Percentiles rank a stretch among this genome's conserved stretches.
phyloP scores from a whole-genome alignment of 2,329 filamentous ascomycete species.

The Pezicula rhizophila region DNA sequence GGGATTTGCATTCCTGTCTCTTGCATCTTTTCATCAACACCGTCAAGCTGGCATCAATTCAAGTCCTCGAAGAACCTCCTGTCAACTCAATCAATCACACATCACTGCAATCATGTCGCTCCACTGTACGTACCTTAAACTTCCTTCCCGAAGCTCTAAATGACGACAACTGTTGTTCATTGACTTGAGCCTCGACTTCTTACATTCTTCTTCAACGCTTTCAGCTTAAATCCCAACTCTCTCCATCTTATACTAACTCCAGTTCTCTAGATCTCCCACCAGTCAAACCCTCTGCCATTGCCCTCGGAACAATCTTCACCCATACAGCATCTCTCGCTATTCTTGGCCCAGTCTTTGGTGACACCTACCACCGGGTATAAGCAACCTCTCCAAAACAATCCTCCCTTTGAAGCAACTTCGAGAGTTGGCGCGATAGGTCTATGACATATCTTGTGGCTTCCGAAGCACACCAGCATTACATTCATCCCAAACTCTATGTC shows the following conservation, averaged over 20 bases:
- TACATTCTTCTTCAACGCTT: not conserved
- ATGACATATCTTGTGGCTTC: no score
- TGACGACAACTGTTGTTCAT: not conserved
- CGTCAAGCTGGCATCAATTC: conserved; percentile 19
- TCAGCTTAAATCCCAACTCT: not conserved
- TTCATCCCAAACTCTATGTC: no score
- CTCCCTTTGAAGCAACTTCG: no score
- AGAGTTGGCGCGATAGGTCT: no score
- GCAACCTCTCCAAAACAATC: no score
- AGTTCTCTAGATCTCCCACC: conserved; percentile 52
- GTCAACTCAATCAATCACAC: conserved; percentile 17
- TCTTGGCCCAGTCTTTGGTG: conserved; percentile 83
- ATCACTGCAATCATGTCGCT: conserved; percentile 24
- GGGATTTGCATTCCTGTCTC: not conserved
- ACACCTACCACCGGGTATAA: conserved; percentile 71
- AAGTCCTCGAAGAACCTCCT: conserved; percentile 20
- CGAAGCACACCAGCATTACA: no score
- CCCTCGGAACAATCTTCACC: conserved; percentile 92
- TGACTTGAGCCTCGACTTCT: not conserved
- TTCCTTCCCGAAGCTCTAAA: not conserved
- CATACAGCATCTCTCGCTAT: conserved; percentile 86
- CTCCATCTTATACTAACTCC: conserved; percentile 3
- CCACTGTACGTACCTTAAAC: conserved; percentile 19
- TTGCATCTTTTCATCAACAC: conserved; percentile 3
- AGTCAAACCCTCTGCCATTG: conserved; percentile 97